Percentiles rank a stretch among this genome's conserved stretches.
Conservation (phyloP, 352 stramenopile genomes). For the Globisporangium echinulatum region DNA sequence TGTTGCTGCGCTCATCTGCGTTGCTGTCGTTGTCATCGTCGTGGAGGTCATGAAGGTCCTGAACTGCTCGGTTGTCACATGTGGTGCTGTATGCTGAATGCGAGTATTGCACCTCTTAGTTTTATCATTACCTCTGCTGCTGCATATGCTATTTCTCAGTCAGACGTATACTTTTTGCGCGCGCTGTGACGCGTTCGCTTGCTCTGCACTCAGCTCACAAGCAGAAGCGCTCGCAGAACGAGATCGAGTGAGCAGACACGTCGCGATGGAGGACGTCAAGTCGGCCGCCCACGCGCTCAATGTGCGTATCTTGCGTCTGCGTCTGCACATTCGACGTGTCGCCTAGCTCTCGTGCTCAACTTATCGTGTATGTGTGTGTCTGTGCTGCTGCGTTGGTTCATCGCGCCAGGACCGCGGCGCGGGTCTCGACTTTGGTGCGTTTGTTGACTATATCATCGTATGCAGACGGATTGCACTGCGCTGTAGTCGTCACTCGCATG, state of each 20-base stretch:
- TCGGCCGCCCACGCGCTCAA: constrained; percentile 34
- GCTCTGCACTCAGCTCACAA: too few species aligned
- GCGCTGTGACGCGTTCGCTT: not conserved
- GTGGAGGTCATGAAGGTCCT: too few species aligned
- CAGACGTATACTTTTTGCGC: not conserved
- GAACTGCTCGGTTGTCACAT: too few species aligned
- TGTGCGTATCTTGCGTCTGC: constrained; percentile 14
- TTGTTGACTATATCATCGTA: not conserved
- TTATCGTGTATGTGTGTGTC: not conserved
- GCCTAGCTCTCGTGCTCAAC: not conserved
- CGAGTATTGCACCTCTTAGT: not conserved
- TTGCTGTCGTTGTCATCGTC: not conserved
- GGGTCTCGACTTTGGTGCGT: constrained; percentile 67
- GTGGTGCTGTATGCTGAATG: not conserved
- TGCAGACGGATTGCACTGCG: not conserved
- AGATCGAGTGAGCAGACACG: not conserved
- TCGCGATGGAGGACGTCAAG: constrained; percentile 38
- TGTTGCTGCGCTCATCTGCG: too few species aligned
- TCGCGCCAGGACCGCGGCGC: constrained; percentile 47
- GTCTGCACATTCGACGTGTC: not conserved
- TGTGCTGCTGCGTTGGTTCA: not conserved
- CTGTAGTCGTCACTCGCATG: not conserved
- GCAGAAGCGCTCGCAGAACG: not conserved
- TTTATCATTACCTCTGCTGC: not conserved
- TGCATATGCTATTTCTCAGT: not conserved